Conservation (phyloP, 2,329 filamentous ascomycete genomes). For the Apiospora kogelbergensis region DNA sequence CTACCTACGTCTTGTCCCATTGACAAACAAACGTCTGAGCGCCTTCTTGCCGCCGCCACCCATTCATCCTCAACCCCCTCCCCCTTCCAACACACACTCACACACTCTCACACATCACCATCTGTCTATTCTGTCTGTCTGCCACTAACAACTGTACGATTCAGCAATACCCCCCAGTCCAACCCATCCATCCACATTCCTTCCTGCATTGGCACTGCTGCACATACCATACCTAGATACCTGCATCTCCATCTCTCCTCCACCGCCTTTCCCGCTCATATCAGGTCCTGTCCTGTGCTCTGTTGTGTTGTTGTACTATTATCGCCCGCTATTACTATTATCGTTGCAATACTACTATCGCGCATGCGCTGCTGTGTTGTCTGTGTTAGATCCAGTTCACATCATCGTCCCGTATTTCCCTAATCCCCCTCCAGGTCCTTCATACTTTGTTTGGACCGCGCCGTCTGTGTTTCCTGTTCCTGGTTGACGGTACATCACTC, state of each 20-base stretch:
- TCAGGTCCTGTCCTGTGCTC: neutral
- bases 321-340: neutral
- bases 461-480: neutral
- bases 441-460: slow-evolving; percentile 6
- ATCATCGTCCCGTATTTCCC: slow-evolving; percentile 1
- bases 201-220: neutral
- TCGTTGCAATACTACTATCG: neutral
- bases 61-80: neutral
- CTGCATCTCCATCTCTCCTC: neutral
- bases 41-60: neutral
- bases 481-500: neutral
- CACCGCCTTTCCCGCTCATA: slow-evolving; percentile 3
- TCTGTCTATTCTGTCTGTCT: neutral
- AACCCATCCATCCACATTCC: slow-evolving; percentile 6
- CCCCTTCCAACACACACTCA: slow-evolving; percentile 3
- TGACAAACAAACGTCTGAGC: slow-evolving; percentile 4
- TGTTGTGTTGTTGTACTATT: slow-evolving; percentile 7
- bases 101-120: too few species aligned
- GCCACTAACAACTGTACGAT: neutral
- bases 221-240: neutral
- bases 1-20: neutral
- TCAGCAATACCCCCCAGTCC: neutral
- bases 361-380: slow-evolving; percentile 3
- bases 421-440: neutral
- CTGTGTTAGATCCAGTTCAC: neutral